Conservation (phyloP, 768 basidiomycete genomes). For the Ramaria sp. region DNA sequence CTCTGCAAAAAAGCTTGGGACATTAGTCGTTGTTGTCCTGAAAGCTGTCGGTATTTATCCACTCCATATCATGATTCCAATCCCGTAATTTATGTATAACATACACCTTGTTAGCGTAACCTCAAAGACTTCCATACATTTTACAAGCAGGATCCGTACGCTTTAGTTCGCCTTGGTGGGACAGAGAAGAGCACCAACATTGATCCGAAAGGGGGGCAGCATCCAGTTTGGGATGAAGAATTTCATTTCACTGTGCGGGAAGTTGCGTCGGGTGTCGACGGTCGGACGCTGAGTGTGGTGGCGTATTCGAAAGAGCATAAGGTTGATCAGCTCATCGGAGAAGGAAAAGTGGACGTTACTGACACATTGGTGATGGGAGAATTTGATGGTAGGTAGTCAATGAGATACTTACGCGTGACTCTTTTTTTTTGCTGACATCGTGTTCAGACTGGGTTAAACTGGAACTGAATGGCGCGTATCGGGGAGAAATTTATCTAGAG, state of each 20-base stretch:
- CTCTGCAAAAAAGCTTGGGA: conserved; percentile 48
- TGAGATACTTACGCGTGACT: conserved; percentile 18
- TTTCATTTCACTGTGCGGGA: conserved; percentile 64
- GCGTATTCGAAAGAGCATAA: conserved; percentile 75
- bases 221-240: conserved; percentile 90
- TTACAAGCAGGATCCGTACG: conserved; percentile 88
- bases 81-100: neutral
- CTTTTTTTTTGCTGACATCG: conserved; percentile 15
- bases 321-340: conserved; percentile 67
- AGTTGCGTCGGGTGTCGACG: conserved; percentile 38
- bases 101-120: conserved; percentile 33
- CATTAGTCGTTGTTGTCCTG: conserved; percentile 73
- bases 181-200: conserved; percentile 57
- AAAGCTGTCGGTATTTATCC: conserved; percentile 40
- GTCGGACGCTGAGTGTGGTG: conserved; percentile 52
- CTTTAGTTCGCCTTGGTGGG: conserved; percentile 48
- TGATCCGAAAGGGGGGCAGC: conserved; percentile 82
- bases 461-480: conserved; percentile 44
- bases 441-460: conserved; percentile 58
- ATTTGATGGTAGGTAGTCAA: conserved; percentile 64
- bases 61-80: neutral
- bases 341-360: conserved; percentile 61
- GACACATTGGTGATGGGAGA: conserved; percentile 78
- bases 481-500: conserved; percentile 85
- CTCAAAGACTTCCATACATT: conserved; percentile 75